A percentile compares a stretch with the other conserved stretches of the same genome.
Evolutionary conservation across 805 yeast species (phyloP).

Genomic region (Saccharomycopsis oosterbeekiorum): DNA sequence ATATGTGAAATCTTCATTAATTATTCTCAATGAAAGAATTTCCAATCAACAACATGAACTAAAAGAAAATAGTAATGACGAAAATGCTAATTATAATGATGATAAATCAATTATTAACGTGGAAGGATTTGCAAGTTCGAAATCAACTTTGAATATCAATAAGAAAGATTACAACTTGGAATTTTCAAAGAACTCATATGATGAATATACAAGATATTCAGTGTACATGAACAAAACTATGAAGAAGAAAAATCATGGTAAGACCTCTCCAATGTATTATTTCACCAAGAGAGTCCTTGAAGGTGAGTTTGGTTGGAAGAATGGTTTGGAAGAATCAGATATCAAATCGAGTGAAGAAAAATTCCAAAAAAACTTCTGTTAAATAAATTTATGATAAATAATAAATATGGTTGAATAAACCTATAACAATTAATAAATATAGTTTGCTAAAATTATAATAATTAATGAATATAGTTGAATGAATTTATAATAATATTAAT

Average conservation of each 20-base stretch:
- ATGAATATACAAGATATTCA: constrained; percentile 61
- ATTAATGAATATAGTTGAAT: background rate
- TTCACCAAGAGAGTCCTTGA: constrained; percentile 28
- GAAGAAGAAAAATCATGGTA: constrained; percentile 23
- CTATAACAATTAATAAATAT: no score
- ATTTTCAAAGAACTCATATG: constrained; percentile 71
- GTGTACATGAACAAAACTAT: constrained; percentile 25
- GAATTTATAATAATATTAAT: no score
- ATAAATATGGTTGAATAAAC: background rate
- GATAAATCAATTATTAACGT: constrained; percentile 22
- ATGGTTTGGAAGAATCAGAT: constrained; percentile 34
- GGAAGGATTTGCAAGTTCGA: constrained; percentile 55
- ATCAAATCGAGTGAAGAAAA: constrained; percentile 23
- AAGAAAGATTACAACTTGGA: constrained; percentile 69
- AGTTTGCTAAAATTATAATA: background rate
- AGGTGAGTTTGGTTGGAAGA: constrained; percentile 50
- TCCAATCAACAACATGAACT: constrained; percentile 7
- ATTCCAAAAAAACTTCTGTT: constrained; percentile 5
- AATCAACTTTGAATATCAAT: constrained; percentile 65
- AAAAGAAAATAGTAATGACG: constrained; percentile 15
- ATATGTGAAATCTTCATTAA: constrained; percentile 49
- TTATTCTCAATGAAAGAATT: constrained; percentile 25
- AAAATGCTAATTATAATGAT: background rate
- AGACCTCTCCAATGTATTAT: constrained; percentile 27
- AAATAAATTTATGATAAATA: background rate